Evolutionary conservation across 106 monocot species (phyloP).

Genomic region (Narthecium ossifragum): DNA sequence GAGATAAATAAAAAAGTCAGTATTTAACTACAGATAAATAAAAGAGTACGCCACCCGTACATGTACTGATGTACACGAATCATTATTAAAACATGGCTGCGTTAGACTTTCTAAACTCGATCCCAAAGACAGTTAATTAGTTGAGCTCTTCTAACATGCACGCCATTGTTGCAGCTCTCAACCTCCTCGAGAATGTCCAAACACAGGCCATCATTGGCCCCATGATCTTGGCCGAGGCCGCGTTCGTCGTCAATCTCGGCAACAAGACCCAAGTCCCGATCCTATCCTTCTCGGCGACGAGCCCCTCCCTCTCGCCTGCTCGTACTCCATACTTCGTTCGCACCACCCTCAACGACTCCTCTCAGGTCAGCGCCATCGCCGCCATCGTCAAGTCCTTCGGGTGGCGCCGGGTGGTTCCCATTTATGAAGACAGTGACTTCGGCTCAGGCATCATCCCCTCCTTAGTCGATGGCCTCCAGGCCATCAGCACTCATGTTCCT

Average conservation of each 20-base stretch:
- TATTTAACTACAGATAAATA: too few relatives aligned
- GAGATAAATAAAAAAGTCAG: too few relatives aligned
- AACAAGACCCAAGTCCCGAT: conserved; percentile 8
- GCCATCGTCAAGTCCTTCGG: conserved; percentile 12
- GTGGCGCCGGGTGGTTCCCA: conserved; percentile 14
- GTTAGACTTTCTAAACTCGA: too few relatives aligned
- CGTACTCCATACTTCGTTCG: conserved; percentile 24
- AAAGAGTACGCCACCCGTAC: too few relatives aligned
- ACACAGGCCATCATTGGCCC: conserved; percentile 14
- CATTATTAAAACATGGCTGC: too few relatives aligned
- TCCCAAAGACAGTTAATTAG: too few relatives aligned
- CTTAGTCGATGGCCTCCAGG: conserved; percentile 9
- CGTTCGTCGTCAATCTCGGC: conserved; percentile 11
- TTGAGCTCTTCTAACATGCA: too few relatives aligned
- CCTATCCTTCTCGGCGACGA: conserved; percentile 20
- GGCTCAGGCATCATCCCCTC: conserved; percentile 18
- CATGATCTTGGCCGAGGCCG: conserved; percentile 1
- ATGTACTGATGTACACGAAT: too few relatives aligned
- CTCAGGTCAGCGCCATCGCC: conserved; percentile 10
- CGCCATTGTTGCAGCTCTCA: background rate
- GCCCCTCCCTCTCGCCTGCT: conserved; percentile 12
- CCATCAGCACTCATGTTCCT: conserved; percentile 5
- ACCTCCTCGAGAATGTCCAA: background rate
- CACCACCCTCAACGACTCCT: conserved; percentile 3
- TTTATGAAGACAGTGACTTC: conserved; percentile 22